phyloP scores from a whole-genome alignment of 768 basidiomycete species.

The Mycena filopes region DNA sequence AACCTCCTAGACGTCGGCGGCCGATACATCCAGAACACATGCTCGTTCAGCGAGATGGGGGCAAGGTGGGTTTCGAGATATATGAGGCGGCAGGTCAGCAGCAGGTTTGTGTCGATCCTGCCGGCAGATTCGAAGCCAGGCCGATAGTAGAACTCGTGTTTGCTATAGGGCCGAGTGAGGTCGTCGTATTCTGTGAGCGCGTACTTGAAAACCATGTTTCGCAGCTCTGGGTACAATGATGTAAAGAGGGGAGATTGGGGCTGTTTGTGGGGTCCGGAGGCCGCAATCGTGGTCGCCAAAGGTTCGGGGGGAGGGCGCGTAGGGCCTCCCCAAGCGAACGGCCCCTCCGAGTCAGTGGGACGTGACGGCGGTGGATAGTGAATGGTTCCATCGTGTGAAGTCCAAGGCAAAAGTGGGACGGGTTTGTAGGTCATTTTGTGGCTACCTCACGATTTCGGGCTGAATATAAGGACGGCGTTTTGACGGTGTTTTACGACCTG shows the following conservation, averaged over 20 bases:
- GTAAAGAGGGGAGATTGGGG: constrained; percentile 32
- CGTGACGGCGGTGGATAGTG: too few species aligned
- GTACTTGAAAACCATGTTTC: constrained; percentile 36
- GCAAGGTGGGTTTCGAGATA: constrained; percentile 39
- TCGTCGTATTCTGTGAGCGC: constrained; percentile 35
- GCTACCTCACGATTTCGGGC: too few species aligned
- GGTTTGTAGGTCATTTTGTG: too few species aligned
- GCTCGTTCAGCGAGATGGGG: constrained; percentile 33
- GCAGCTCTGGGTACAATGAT: constrained; percentile 33
- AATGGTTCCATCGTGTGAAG: too few species aligned
- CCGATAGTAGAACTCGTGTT: constrained; percentile 34
- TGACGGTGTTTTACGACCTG: too few species aligned
- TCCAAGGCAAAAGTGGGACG: too few species aligned
- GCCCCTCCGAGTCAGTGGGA: too few species aligned
- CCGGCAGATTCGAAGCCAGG: constrained; percentile 32
- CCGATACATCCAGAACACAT: constrained; percentile 37
- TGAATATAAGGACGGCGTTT: too few species aligned
- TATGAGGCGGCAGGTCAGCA: constrained; percentile 36
- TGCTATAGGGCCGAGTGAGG: constrained; percentile 24
- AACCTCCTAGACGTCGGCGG: neutral
- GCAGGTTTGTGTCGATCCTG: constrained; percentile 32
- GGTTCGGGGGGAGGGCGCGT: too few species aligned
- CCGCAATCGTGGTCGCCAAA: too few species aligned
- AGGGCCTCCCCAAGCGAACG: too few species aligned
- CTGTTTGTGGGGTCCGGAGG: constrained; percentile 24